Percentiles rank a stretch among this genome's conserved stretches.
phyloP scores from a whole-genome alignment of 2,329 filamentous ascomycete species.

The Kalmusia sp. region DNA sequence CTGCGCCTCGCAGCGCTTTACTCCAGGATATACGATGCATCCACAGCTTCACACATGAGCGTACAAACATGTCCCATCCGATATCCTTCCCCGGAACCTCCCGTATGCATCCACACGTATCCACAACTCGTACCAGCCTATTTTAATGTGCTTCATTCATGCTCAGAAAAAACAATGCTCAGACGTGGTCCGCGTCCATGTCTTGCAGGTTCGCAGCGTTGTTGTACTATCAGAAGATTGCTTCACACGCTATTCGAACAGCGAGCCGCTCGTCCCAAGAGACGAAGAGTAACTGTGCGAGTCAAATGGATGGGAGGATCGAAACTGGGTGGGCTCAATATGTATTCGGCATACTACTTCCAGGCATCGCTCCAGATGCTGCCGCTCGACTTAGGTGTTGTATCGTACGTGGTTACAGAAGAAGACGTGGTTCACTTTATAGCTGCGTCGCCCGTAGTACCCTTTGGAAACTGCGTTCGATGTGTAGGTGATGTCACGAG shows the following conservation, averaged over 20 bases:
- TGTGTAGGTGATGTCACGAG: no score
- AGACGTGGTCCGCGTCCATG: constrained; percentile 54
- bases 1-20: no score
- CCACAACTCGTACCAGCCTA: constrained; percentile 57
- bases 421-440: constrained; percentile 57
- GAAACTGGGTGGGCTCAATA: constrained; percentile 19
- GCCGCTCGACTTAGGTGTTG: constrained; percentile 52
- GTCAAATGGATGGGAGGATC: no score
- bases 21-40: no score
- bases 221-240: no score
- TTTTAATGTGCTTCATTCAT: constrained; percentile 56
- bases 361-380: constrained; percentile 58
- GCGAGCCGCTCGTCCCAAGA: no score
- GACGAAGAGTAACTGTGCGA: no score
- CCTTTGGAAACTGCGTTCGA: no score
- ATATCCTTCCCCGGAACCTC: constrained; percentile 52
- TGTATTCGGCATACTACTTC: constrained; percentile 60
- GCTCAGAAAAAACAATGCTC: constrained; percentile 49
- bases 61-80: constrained; percentile 53
- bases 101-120: constrained; percentile 53
- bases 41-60: no score
- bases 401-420: constrained; percentile 64
- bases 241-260: no score
- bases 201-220: constrained; percentile 46
- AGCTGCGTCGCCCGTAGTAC: no score